phyloP scores from a whole-genome alignment of 805 yeast species.

The Starmerella tilneyi region DNA sequence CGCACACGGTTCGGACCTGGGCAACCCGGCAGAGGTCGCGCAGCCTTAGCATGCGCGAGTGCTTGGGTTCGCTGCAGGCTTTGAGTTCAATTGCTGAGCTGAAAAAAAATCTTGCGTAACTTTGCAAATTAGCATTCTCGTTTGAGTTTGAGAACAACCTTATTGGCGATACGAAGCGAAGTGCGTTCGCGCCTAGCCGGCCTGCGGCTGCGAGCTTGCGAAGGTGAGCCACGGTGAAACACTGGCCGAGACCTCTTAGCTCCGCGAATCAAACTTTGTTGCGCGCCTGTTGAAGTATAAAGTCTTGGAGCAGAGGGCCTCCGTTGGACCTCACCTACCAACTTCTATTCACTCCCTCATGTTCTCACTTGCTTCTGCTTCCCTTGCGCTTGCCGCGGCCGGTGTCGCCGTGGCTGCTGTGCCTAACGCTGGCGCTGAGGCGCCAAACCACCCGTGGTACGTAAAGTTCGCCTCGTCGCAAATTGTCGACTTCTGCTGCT shows the following conservation, averaged over 20 bases:
- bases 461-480: constrained; percentile 16
- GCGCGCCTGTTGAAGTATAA: no score
- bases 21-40: no score
- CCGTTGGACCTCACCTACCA: background rate
- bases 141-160: no score
- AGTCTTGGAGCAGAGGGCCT: no score
- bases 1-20: constrained; percentile 21
- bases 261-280: background rate
- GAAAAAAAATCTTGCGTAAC: background rate
- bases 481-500: constrained; percentile 17
- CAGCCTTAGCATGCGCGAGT: no score
- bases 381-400: background rate
- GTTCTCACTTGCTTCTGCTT: background rate
- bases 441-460: constrained; percentile 15
- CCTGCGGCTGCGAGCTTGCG: no score
- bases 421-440: background rate
- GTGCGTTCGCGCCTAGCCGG: no score
- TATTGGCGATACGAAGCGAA: no score
- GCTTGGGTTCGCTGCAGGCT: no score
- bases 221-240: no score
- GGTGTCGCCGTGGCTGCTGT: background rate
- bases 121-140: no score
- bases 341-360: background rate
- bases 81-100: background rate
- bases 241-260: no score